These are phyloP conservation scores for Theileria parva DNA, from an alignment of 169 alveolate species.

Conservation along the genomic window DNA sequence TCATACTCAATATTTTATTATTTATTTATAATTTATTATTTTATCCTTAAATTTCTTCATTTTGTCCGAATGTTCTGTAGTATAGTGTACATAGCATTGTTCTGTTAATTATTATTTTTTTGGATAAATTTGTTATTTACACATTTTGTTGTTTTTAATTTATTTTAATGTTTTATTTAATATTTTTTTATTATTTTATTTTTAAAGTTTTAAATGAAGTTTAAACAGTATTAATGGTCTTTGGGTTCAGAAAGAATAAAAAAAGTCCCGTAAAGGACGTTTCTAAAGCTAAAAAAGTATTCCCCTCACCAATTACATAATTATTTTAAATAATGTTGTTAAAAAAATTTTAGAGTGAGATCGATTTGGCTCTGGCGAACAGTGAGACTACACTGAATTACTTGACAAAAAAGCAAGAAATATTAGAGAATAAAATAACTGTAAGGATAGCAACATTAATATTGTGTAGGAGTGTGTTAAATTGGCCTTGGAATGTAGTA, in stretches of 20 bases:
- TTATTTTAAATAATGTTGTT: neutral
- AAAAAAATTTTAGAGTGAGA: conserved; percentile 18
- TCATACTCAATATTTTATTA: too few relatives aligned
- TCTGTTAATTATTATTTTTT: too few relatives aligned
- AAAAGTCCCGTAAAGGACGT: conserved; percentile 28
- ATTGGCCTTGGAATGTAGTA: conserved; percentile 20
- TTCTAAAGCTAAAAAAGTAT: conserved; percentile 21
- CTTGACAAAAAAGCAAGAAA: conserved; percentile 17
- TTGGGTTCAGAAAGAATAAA: conserved; percentile 16
- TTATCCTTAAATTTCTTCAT: too few relatives aligned
- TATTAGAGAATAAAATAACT: conserved; percentile 32
- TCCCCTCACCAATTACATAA: neutral
- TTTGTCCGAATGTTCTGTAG: neutral
- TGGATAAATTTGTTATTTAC: conserved; percentile 9
- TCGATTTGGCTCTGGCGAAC: conserved; percentile 28
- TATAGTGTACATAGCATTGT: neutral
- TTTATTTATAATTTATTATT: too few relatives aligned
- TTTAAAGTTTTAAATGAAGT: conserved; percentile 3
- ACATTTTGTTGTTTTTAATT: neutral
- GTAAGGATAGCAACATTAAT: conserved; percentile 28
- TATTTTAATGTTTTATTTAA: neutral
- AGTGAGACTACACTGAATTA: conserved; percentile 24
- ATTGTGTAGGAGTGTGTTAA: conserved; percentile 38
- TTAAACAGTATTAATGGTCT: conserved; percentile 16
- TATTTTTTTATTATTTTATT: neutral